Conservation (phyloP, 2,329 filamentous ascomycete genomes). For the Neopestalotiopsis rosae region DNA sequence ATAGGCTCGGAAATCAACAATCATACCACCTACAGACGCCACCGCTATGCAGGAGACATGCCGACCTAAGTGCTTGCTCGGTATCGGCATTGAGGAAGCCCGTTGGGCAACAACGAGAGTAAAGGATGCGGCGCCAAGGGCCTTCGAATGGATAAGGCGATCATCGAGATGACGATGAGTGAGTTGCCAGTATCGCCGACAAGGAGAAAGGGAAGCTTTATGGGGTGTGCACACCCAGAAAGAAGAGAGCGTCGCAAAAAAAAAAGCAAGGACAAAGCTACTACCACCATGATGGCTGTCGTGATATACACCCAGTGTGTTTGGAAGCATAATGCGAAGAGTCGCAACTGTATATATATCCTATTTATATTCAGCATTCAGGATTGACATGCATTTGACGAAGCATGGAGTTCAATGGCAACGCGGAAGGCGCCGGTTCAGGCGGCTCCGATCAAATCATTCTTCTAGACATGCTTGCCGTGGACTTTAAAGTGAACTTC, state of each 20-base stretch:
- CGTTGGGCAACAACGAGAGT: not conserved
- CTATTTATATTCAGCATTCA: constrained; percentile 5
- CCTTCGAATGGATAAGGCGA: not conserved
- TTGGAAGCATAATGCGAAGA: constrained; percentile 6
- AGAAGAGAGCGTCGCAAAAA: not conserved
- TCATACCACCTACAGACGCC: not conserved
- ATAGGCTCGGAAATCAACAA: not conserved
- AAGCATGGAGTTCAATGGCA: not conserved
- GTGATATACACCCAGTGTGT: not conserved
- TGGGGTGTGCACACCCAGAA: not conserved
- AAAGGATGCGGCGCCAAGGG: not conserved
- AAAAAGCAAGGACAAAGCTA: not conserved
- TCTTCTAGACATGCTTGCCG: not conserved
- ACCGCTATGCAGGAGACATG: not conserved
- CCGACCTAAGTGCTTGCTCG: not conserved
- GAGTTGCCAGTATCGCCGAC: not conserved
- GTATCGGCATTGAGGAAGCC: not conserved
- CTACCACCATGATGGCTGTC: not conserved
- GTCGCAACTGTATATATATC: constrained; percentile 2
- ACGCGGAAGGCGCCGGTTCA: not conserved
- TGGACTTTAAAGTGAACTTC: not conserved
- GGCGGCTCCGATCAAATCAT: not conserved
- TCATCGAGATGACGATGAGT: not conserved
- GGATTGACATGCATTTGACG: not conserved
- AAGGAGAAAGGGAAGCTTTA: not conserved